A percentile compares a stretch with the other conserved stretches of the same genome.
Evolutionary conservation across 768 basidiomycete species (phyloP).

Genomic region (Strobilomyces dryophilus): DNA sequence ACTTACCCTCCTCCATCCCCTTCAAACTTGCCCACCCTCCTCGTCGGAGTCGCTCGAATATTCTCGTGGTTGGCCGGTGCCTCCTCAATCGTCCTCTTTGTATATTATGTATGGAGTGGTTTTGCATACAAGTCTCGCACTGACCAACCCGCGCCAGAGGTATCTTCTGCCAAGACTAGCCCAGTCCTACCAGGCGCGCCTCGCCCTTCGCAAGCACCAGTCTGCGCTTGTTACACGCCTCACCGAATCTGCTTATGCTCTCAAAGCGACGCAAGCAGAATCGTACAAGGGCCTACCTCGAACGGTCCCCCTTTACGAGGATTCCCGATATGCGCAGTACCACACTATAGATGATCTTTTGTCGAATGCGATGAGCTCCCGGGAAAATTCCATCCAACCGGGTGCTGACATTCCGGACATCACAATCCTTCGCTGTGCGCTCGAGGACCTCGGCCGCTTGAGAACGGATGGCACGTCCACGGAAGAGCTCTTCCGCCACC

Average conservation of each 20-base stretch:
- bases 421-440: conserved; percentile 60
- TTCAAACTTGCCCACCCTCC: conserved; percentile 61
- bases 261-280: conserved; percentile 54
- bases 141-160: conserved; percentile 41
- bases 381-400: conserved; percentile 13
- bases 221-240: conserved; percentile 50
- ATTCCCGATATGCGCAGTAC: conserved; percentile 39
- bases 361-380: conserved; percentile 7
- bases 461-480: conserved; percentile 43
- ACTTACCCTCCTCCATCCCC: conserved; percentile 70
- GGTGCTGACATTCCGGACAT: conserved; percentile 39
- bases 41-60: conserved; percentile 58
- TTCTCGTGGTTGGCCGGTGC: conserved; percentile 66
- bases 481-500: conserved; percentile 53
- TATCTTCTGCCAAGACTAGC: conserved; percentile 66
- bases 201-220: conserved; percentile 59
- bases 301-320: conserved; percentile 48
- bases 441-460: conserved; percentile 44
- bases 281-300: conserved; percentile 56
- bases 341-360: conserved; percentile 41
- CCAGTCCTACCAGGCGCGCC: conserved; percentile 55
- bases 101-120: conserved; percentile 56
- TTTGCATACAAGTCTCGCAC: not conserved
- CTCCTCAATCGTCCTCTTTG: conserved; percentile 50
- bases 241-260: conserved; percentile 47